These are phyloP conservation scores for Chamaenerion angustifolium DNA, from an alignment of 345 rosid species.

Conservation along the genomic window DNA sequence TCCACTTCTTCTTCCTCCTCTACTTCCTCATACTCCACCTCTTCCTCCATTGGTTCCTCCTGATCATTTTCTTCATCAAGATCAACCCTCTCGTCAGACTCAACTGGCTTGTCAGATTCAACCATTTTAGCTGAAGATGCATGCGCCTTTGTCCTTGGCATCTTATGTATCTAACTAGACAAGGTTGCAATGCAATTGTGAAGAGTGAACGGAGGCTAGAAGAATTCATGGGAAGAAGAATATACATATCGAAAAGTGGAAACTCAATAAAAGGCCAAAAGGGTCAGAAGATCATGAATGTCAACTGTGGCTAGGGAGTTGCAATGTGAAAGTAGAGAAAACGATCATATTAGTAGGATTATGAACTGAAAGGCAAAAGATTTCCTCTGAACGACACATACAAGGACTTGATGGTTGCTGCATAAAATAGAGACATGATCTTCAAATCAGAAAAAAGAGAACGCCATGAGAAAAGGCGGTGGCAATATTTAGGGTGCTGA, in stretches of 20 bases:
- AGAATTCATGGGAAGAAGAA: slow-evolving; percentile 72
- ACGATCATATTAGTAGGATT: slow-evolving; percentile 21
- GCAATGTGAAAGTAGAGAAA: slow-evolving; percentile 29
- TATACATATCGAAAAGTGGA: slow-evolving; percentile 53
- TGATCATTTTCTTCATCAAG: slow-evolving; percentile 53
- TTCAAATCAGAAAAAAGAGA: slow-evolving; percentile 23
- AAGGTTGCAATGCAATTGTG: slow-evolving; percentile 79
- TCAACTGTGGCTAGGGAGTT: slow-evolving; percentile 34
- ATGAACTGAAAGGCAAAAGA: slow-evolving; percentile 26
- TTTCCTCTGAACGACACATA: slow-evolving; percentile 25
- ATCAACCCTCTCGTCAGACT: slow-evolving; percentile 57
- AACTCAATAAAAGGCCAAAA: slow-evolving; percentile 69
- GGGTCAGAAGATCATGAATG: slow-evolving; percentile 50
- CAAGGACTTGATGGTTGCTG: slow-evolving; percentile 39
- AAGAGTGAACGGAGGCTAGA: slow-evolving; percentile 73
- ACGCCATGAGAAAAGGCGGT: slow-evolving; percentile 19
- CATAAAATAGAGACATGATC: slow-evolving; percentile 28
- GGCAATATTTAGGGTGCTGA: slow-evolving; percentile 17
- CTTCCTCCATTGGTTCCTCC: slow-evolving; percentile 70
- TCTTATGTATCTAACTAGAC: slow-evolving; percentile 53
- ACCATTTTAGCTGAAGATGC: slow-evolving; percentile 31
- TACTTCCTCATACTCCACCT: slow-evolving; percentile 66
- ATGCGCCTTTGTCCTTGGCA: slow-evolving; percentile 63
- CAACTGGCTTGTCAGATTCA: slow-evolving; percentile 40
- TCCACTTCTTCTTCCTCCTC: slow-evolving; percentile 65